Evolutionary conservation across 2,329 filamentous ascomycete species (phyloP), one percentile per base, ranked within the genome.

Genomic region (Sporothrix inflata): DNA sequence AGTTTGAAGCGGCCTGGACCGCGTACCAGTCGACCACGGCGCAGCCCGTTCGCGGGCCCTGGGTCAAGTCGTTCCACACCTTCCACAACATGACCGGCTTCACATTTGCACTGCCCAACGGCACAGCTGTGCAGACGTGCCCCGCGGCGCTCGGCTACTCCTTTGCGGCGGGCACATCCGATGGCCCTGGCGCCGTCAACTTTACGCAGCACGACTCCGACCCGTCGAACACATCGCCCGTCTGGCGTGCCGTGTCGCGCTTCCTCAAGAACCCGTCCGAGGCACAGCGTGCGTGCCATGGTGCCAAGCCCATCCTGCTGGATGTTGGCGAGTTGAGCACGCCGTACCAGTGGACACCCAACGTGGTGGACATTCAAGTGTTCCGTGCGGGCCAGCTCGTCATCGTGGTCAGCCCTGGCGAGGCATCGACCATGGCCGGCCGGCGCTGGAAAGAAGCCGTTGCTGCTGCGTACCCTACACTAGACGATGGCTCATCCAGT

Each of bases 371-470:
- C 79, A 87, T 98, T 11, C 95, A 98, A 79, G 85, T 92, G 40
- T 85, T 98, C 16, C 91, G 95, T 14, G 91, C 95, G 0, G 95
- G 95, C 0, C 92, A 96, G 77, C 82, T 98, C 7, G 84, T 97
- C 72, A 91, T 98, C 74, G 90, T 98, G 74, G 89, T 97, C 38
- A 92, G 91, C 42, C 92, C 94, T 0, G 94, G 94, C 40, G 95
- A 98, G 81, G 94, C 92, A 0, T 96, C 92, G 0, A 98, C 94
- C 4, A 98, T 98, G 95, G 89, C 93, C 1, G 94, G 94, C 0
- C 88, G 94, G 27, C 89, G 95, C 34, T 98, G 95, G 94, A 92
- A 91, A 78, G 85, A 88, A 42, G 90, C 92, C 0, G 85, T 97
- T 19, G 80, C 84, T 1, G 82, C 85, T 21, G 84, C 85, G n/a